A percentile compares a stretch with the other conserved stretches of the same genome.
Evolutionary conservation across 73 alveolate species (phyloP).

Genomic region (Breviolum minutum): DNA sequence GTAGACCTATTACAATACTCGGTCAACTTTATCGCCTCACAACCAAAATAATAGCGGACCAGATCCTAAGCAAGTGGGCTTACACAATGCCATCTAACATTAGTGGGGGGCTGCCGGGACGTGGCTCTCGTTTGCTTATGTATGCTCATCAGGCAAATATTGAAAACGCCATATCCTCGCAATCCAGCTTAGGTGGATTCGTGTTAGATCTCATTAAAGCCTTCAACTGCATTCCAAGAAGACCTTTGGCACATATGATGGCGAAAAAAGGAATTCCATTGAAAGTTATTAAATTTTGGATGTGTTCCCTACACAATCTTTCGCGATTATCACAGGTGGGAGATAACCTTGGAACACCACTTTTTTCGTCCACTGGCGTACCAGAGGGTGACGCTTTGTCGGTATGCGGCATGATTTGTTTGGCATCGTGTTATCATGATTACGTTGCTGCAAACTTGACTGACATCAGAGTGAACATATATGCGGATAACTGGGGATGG

Average conservation of each 20-base stretch:
- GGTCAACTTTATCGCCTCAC: background rate
- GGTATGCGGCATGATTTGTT: background rate
- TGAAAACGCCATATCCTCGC: background rate
- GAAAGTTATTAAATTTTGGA: background rate
- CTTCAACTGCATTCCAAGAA: background rate
- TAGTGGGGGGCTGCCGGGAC: background rate
- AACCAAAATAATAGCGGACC: background rate
- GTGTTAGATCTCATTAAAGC: background rate
- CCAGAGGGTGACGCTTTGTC: background rate
- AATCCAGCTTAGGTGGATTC: background rate
- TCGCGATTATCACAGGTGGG: background rate
- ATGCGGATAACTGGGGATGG: conserved; percentile 8
- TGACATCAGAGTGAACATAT: background rate
- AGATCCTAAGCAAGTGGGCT: too few species aligned
- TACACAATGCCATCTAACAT: background rate
- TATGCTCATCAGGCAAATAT: background rate
- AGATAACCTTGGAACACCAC: background rate
- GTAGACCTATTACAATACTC: background rate
- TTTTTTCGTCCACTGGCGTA: background rate
- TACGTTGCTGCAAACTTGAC: background rate
- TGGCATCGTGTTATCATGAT: too few species aligned
- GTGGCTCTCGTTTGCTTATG: background rate
- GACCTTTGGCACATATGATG: background rate
- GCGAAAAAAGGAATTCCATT: background rate
- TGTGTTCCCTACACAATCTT: background rate